Evolutionary conservation across 257 asterid species (phyloP), one percentile per base, ranked within the genome.

Genomic region (Solanum neorickii): DNA sequence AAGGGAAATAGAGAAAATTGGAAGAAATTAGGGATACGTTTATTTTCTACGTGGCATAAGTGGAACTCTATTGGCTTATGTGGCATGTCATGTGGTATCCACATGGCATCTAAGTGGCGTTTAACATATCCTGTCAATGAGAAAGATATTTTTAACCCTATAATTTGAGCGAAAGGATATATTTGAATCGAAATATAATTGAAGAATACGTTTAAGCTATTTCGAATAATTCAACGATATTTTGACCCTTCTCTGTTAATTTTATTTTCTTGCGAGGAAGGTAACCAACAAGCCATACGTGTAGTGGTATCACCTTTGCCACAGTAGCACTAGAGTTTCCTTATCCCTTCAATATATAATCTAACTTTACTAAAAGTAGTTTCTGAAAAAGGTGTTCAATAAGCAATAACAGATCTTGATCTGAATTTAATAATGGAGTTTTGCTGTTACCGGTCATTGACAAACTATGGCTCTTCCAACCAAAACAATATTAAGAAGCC

Each of bases 381-480:
- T 75, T 39, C 44, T 74, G 9, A 70, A 33, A 52, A 37, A 73
- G n/a, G 5, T 9, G 5, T 20, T 44, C 29, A 9, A 73, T 60
- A 4, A n/a, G 29, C 15, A 60, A 10, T 73, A 37, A 16, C 25
- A 37, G 29, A 74, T 72, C 47, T 73, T 73, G 27, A 37, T 20
- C 59, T 41, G 33, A 75, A 75, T 86, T 82, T 86, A 42, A 82
- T 70, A 88, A 62, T 35, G 60, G 46, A 31, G 70, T 1, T 87
- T 37, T 84, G 88, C 65, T 84, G 59, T 87, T 41, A 73, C 49
- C 3, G 77, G 41, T 39, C 86, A 21, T 82, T 25, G 52, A 62
- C 80, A 86, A 82, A 86, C 21, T 86, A 25, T 46, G 86, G 89
- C 88, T 85, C 91, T 89, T 89, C 65, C 23, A 86, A 75, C 23